Evolutionary conservation across 1,139 yeast species (phyloP).

Genomic region (Debaryomycetaceae sp.): DNA sequence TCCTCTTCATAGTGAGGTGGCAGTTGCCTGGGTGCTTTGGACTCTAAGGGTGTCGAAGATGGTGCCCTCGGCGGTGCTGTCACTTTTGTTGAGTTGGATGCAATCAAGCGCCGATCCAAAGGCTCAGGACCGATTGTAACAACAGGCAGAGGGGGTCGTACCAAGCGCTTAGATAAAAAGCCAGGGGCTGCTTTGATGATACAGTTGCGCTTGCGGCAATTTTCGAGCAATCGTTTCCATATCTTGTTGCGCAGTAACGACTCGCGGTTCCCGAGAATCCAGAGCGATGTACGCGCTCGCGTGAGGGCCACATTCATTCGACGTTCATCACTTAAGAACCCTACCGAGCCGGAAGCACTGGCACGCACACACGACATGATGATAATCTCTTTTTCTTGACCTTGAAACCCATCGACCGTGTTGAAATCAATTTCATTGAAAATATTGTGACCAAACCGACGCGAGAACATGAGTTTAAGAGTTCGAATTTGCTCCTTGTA

Average conservation of each 20-base stretch:
- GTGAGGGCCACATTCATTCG: slow-evolving; percentile 96
- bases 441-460: slow-evolving; percentile 53
- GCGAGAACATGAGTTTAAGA: slow-evolving; percentile 45
- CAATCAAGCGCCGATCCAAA: no score
- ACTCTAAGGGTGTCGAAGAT: no score
- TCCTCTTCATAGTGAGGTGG: no score
- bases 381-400: slow-evolving; percentile 92
- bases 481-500: slow-evolving; percentile 76
- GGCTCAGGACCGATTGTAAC: no score
- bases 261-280: slow-evolving; percentile 77
- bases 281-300: slow-evolving; percentile 82
- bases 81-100: no score
- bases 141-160: neutral
- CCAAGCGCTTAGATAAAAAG: slow-evolving; percentile 11
- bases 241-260: slow-evolving; percentile 53
- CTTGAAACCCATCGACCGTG: slow-evolving; percentile 97
- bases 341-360: slow-evolving; percentile 56
- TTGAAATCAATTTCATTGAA: slow-evolving; percentile 71
- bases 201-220: slow-evolving; percentile 44
- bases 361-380: slow-evolving; percentile 94
- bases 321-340: slow-evolving; percentile 79
- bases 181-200: slow-evolving; percentile 28
- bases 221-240: slow-evolving; percentile 56
- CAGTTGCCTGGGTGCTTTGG: no score
- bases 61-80: no score